Evolutionary conservation across 2,329 filamentous ascomycete species (phyloP).

Genomic region (Arthroderma sp.): DNA sequence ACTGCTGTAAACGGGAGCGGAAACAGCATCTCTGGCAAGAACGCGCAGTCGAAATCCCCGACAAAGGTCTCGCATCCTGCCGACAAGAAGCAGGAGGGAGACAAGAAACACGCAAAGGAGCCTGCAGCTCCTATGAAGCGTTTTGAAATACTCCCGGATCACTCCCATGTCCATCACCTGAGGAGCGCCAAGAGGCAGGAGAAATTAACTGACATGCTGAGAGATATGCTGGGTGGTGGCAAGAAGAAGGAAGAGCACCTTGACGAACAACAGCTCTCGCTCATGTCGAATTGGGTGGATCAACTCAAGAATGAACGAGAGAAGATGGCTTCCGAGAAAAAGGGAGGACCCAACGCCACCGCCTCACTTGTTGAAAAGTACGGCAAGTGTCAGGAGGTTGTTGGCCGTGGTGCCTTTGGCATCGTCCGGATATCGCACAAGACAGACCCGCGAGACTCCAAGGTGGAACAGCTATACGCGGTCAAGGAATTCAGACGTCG

Average conservation of each 20-base stretch:
- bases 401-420: slow-evolving; percentile 90
- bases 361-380: slow-evolving; percentile 88
- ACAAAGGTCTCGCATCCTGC: slow-evolving; percentile 16
- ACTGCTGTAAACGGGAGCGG: slow-evolving; percentile 1
- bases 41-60: slow-evolving; percentile 6
- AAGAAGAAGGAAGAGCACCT: slow-evolving; percentile 56
- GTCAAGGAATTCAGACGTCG: slow-evolving; percentile 96
- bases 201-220: slow-evolving; percentile 85
- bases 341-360: slow-evolving; percentile 58
- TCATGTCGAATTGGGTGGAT: slow-evolving; percentile 94
- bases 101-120: slow-evolving; percentile 20
- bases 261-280: slow-evolving; percentile 67
- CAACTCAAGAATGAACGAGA: slow-evolving; percentile 82
- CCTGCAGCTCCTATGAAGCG: slow-evolving; percentile 25
- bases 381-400: slow-evolving; percentile 93
- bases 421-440: slow-evolving; percentile 98
- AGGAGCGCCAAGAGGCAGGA: slow-evolving; percentile 86
- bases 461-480: slow-evolving; percentile 78
- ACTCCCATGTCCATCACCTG: slow-evolving; percentile 74
- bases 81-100: slow-evolving; percentile 20
- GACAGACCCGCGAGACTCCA: slow-evolving; percentile 63
- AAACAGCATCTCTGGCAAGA: not conserved
- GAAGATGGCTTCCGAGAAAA: slow-evolving; percentile 59
- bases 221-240: slow-evolving; percentile 66
- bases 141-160: slow-evolving; percentile 49